A percentile compares a stretch with the other conserved stretches of the same genome.
These are phyloP conservation scores for Fusarium chuoi DNA, from an alignment of 2,329 filamentous ascomycete species.

Conservation along the genomic window DNA sequence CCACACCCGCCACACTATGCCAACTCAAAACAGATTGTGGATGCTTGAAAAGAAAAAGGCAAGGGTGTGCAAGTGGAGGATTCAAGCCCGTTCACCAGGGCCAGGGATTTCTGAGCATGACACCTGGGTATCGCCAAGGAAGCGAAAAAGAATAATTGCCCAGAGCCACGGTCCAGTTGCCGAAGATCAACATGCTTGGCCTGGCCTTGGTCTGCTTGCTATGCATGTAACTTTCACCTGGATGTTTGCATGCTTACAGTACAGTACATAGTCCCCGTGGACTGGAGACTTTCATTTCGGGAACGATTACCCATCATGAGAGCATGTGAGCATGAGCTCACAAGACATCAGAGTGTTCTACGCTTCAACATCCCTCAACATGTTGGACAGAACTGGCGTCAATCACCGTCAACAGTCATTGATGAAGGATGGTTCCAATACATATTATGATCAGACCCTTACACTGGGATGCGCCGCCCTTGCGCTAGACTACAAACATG, in stretches of 20 bases:
- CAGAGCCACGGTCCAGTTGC: constrained; percentile 29
- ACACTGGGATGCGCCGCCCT: constrained; percentile 31
- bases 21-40: constrained; percentile 33
- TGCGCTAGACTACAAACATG: constrained; percentile 37
- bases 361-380: background rate
- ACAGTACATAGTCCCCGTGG: background rate
- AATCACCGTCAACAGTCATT: background rate
- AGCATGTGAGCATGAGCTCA: background rate
- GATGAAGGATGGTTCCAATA: constrained; percentile 33
- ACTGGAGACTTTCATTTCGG: background rate
- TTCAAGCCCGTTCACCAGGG: constrained; percentile 28
- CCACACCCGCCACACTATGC: constrained; percentile 10
- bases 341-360: background rate
- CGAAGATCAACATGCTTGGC: constrained; percentile 18
- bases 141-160: constrained; percentile 45
- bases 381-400: background rate
- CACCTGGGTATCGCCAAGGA: constrained; percentile 40
- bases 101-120: constrained; percentile 32
- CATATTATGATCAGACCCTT: constrained; percentile 42
- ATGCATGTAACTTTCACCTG: background rate
- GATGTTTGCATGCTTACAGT: background rate
- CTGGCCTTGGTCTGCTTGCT: background rate
- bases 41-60: constrained; percentile 15
- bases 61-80: constrained; percentile 34
- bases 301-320: background rate